Evolutionary conservation across 1,139 yeast species (phyloP), one percentile per base, ranked within the genome.

Genomic region (Zhuliangozyma parablackwelliae): DNA sequence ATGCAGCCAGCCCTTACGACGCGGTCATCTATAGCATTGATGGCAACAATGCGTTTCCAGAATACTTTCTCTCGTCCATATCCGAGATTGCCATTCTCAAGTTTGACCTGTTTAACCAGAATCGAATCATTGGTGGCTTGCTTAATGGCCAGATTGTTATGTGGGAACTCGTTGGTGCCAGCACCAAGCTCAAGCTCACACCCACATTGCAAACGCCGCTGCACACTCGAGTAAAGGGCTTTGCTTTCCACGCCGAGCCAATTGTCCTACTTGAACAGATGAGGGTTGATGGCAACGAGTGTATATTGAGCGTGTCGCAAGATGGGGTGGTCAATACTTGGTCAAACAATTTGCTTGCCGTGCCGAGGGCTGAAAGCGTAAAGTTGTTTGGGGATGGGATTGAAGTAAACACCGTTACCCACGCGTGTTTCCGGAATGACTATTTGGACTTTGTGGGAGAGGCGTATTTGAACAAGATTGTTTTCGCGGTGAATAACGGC

Each of bases 21-120:
- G 77, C 63, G 12, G 61, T 52, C 45, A 57, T 59, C 38, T 67
- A 54, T 53, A 59, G 49, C 46, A 40, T 42, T 29, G 57, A 37
- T 20, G 45, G 7, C 7, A 8, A 30, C 24, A 28, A 30, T 6
- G 39, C 51, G 5, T 47, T 57, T 26, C 80, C 84, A 0, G 85
- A 80, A 46, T 71, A 61, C 49, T 65, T 68, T 29, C 65, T 80
- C 34, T 59, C 63, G 13, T 52, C 64, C 39, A 41, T 61, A 5
- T 51, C 70, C 2, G 61, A 79, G 1, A 70, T 76, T 9, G 64
- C 78, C 7, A 63, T 63, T 27, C 59, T 80, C n/a, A 50, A 49
- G 31, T 64, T 69, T 35, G 75, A 65, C 37, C 44, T 42, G 11
- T 38, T 71, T 10, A 59, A 54, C 26, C 49, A 56, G 3, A 42